A percentile compares a stretch with the other conserved stretches of the same genome.
These are phyloP conservation scores for Brachypodium distachyon DNA, from an alignment of 202 grass and related monocot genomes.

Conservation along the genomic window DNA sequence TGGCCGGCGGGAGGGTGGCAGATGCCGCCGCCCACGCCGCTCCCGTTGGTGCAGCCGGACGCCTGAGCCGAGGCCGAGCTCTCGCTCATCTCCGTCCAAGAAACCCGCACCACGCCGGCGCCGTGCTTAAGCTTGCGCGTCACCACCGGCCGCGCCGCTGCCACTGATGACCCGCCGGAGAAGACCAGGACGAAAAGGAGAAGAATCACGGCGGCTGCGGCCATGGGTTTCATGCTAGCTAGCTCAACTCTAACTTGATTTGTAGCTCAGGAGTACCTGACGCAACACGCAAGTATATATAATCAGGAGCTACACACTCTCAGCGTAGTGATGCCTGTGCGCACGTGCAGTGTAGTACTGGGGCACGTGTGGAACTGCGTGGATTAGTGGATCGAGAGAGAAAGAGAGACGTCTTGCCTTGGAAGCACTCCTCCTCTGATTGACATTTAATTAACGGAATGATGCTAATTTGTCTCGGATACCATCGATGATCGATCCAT, in stretches of 20 bases:
- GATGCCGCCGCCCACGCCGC: background rate
- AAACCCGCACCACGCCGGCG: no score
- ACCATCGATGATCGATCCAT: background rate
- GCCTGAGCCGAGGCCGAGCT: background rate
- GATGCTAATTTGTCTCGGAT: no score
- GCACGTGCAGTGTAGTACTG: no score
- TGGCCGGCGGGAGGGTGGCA: background rate
- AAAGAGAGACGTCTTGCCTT: slow-evolving; percentile 33
- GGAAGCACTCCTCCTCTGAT: no score
- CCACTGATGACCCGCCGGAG: background rate
- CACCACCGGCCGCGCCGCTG: background rate
- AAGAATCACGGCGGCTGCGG: background rate
- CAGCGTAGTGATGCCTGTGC: no score
- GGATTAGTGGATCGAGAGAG: background rate
- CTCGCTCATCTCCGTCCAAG: background rate
- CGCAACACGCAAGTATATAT: no score
- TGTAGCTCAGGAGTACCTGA: no score
- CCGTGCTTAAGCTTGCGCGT: no score
- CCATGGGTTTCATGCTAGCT: background rate
- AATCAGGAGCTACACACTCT: no score
- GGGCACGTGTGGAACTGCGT: no score
- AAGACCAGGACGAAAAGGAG: background rate
- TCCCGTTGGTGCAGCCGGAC: slow-evolving; percentile 1
- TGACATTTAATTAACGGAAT: no score
- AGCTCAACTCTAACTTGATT: no score